Percentiles rank a stretch among this genome's conserved stretches.
Conservation (phyloP, 2,329 filamentous ascomycete genomes). For the Venturia effusa region DNA sequence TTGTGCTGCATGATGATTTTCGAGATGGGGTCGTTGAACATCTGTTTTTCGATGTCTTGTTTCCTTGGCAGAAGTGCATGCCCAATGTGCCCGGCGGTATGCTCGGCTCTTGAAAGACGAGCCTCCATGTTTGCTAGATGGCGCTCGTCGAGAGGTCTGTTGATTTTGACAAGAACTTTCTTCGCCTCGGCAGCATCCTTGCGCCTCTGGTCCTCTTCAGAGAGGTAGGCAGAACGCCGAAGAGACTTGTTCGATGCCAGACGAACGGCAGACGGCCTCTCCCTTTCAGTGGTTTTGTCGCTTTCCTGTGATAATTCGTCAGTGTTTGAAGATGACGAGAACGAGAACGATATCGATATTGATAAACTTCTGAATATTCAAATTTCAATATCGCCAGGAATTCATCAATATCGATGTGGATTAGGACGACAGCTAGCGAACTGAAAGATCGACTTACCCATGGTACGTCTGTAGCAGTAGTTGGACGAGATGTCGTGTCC, state of each 20-base stretch:
- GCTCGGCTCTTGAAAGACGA: neutral
- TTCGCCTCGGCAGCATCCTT: constrained; percentile 7
- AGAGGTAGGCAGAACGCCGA: neutral
- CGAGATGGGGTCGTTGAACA: constrained; percentile 29
- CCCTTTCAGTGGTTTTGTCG: neutral
- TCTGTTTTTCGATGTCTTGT: constrained; percentile 44
- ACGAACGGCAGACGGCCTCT: neutral
- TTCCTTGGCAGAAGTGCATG: constrained; percentile 2
- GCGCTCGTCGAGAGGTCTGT: constrained; percentile 8
- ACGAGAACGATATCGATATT: neutral
- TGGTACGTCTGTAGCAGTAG: neutral
- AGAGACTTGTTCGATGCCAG: neutral
- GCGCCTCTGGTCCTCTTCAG: neutral
- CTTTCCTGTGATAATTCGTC: neutral
- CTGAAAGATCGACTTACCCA: neutral
- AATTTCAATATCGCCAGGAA: neutral
- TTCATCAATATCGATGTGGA: neutral
- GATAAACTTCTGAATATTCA: neutral
- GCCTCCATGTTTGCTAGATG: constrained; percentile 4
- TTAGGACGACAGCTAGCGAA: neutral
- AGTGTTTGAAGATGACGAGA: neutral
- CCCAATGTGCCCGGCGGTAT: constrained; percentile 1
- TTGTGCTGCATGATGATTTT: constrained; percentile 35
- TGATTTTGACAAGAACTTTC: constrained; percentile 6
- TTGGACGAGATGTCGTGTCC: neutral